Evolutionary conservation across 1,139 yeast species (phyloP), one percentile per base, ranked within the genome.

Genomic region (Kluyveromyces sp.): DNA sequence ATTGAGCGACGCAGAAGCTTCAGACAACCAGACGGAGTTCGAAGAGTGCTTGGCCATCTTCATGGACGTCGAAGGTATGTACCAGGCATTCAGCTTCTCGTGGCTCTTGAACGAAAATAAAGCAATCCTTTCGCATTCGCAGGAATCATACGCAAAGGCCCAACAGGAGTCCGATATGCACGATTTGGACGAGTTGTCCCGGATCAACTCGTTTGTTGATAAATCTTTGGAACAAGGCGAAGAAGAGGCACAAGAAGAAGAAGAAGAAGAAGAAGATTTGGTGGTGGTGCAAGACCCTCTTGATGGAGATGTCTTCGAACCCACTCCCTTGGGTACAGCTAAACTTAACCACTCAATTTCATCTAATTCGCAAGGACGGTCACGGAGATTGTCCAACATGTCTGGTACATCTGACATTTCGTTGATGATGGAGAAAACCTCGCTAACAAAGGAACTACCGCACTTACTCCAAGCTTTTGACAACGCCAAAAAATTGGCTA

Each of bases 1-100:
- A 42, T 45, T 67, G 28, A 63, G 61, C 28, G 56, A 58, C 34
- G 63, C 69, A 2, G 64, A 63, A 25, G 45, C 45, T 2, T 52
- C 55, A 8, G 53, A 56, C 29, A 65, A 65, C 46, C 57, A 63
- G 26, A 53, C 60, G 8, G 58, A 60, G 34, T 65, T 65, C 41
- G 63, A 63, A 40, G 68, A 66, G 45, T 67, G 69, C 46, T 50
- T 65, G 25, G 55, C 54, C 2, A 64, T 64, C 4, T 59, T 67
- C 39, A 52, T 62, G 42, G 70, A 66, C 39, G 66, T 67, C 31
- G 71, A 67, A 45, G 57, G 64, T 42, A 66, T 67, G 71, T 67
- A 64, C 50, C 65, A 63, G 41, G 57, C 67, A 3, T 60, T 66
- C 47, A 57, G 67, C 42, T 57, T 66, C 52, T 63, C 58, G 45